Percentiles rank a stretch among this genome's conserved stretches.
Conservation (phyloP, 805 yeast species). For the Pichia ethanolica region DNA sequence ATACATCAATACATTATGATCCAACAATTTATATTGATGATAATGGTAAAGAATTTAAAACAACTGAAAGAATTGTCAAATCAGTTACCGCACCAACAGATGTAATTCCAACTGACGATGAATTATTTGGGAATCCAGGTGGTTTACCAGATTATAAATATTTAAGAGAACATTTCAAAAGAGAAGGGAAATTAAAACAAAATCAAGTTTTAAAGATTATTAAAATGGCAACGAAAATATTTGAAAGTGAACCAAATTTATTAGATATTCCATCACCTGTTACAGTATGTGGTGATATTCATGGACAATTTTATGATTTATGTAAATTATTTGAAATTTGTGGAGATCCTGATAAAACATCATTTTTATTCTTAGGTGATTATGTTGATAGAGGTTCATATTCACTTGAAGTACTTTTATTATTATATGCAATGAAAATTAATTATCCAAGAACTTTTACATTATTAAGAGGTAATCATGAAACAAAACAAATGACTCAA, state of each 20-base stretch:
- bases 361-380: constrained; percentile 84
- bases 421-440: constrained; percentile 71
- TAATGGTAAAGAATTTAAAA: constrained; percentile 48
- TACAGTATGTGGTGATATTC: constrained; percentile 95
- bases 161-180: constrained; percentile 62
- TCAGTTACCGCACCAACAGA: constrained; percentile 62
- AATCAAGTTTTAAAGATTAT: constrained; percentile 66
- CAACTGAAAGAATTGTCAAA: constrained; percentile 50
- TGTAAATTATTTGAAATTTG: constrained; percentile 90
- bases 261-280: constrained; percentile 84
- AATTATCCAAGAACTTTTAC: constrained; percentile 67
- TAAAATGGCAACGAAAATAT: constrained; percentile 51
- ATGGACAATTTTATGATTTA: constrained; percentile 89
- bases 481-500: constrained; percentile 85
- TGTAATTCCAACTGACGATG: constrained; percentile 54
- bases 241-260: constrained; percentile 70
- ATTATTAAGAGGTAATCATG: constrained; percentile 91
- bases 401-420: constrained; percentile 73
- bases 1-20: constrained; percentile 18
- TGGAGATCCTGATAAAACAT: constrained; percentile 71
- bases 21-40: constrained; percentile 43
- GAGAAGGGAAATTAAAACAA: constrained; percentile 74
- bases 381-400: constrained; percentile 93
- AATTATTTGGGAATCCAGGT: constrained; percentile 49
- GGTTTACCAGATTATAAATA: constrained; percentile 71